A percentile compares a stretch with the other conserved stretches of the same genome.
These are phyloP conservation scores for Aspergillus puulaauensis DNA, from an alignment of 2,329 filamentous ascomycete genomes.

Conservation along the genomic window DNA sequence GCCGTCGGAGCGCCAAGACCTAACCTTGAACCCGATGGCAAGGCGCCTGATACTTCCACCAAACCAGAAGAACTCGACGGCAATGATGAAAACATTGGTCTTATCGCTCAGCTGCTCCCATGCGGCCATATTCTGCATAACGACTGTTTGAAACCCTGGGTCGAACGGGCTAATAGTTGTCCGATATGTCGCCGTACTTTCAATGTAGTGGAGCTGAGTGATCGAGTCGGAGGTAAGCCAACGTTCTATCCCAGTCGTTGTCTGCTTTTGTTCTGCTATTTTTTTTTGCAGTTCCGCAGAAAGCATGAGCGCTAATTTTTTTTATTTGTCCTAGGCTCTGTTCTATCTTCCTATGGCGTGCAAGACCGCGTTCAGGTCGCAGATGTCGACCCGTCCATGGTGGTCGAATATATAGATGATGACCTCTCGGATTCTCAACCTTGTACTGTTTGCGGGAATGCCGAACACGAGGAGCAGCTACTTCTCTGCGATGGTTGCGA, in stretches of 20 bases:
- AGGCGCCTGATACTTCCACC: conserved; percentile 24
- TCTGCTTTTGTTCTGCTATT: conserved; percentile 2
- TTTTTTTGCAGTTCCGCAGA: conserved; percentile 1
- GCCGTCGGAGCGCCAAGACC: conserved; percentile 45
- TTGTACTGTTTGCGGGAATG: conserved; percentile 79
- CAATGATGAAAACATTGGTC: conserved; percentile 47
- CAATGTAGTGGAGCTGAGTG: conserved; percentile 82
- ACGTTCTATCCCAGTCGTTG: conserved; percentile 6
- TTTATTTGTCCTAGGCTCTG: conserved; percentile 46
- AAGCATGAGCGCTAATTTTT: background rate
- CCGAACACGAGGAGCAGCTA: conserved; percentile 79
- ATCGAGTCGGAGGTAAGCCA: conserved; percentile 72
- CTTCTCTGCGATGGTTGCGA: conserved; percentile 92
- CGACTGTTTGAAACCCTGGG: conserved; percentile 89
- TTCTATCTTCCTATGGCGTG: conserved; percentile 58
- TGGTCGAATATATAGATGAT: conserved; percentile 68
- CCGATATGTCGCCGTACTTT: conserved; percentile 93
- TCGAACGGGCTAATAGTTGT: conserved; percentile 94
- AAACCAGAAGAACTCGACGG: conserved; percentile 29
- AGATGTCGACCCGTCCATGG: conserved; percentile 73
- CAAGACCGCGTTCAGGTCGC: conserved; percentile 67
- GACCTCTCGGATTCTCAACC: conserved; percentile 63
- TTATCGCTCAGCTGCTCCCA: conserved; percentile 64
- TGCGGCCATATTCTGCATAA: conserved; percentile 94
- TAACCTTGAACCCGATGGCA: conserved; percentile 33